A percentile compares a stretch with the other conserved stretches of the same genome.
Evolutionary conservation across 2,329 filamentous ascomycete species (phyloP).

Genomic region (Microascus cirrosus): DNA sequence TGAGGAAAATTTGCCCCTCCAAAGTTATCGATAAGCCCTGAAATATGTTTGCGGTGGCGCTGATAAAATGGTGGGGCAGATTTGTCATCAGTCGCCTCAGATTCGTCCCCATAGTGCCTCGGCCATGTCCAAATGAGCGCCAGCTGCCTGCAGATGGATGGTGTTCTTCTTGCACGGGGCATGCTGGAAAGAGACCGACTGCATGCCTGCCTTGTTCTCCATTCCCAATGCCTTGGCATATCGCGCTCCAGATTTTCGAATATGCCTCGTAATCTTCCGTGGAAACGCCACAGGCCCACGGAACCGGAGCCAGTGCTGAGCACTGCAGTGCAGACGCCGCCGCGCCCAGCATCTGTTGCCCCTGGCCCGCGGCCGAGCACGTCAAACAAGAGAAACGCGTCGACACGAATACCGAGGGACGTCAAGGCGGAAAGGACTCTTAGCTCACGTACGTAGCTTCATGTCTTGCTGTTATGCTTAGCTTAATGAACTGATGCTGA

Average conservation of each 20-base stretch:
- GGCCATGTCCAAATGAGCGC: too few relatives aligned
- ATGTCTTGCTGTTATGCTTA: background rate
- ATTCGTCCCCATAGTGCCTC: too few relatives aligned
- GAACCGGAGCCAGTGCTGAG: background rate
- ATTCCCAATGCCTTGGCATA: background rate
- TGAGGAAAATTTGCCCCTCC: constrained; percentile 4
- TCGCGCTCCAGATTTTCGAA: background rate
- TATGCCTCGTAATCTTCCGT: constrained; percentile 3
- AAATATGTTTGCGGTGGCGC: background rate
- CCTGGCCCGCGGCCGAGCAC: background rate
- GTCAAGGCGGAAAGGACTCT: background rate
- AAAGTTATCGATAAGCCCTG: background rate
- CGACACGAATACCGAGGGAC: background rate
- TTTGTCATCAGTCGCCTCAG: background rate
- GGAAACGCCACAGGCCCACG: background rate
- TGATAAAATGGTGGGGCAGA: background rate
- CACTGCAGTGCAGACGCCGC: background rate
- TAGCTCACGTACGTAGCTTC: background rate
- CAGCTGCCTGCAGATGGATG: too few relatives aligned
- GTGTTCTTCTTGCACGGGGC: too few relatives aligned
- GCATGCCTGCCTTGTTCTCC: background rate
- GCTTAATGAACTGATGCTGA: background rate
- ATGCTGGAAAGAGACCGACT: too few relatives aligned
- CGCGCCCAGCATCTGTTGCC: background rate
- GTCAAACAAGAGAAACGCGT: background rate